Evolutionary conservation across 352 stramenopile genomes (phyloP).

Genomic region (Aphanomyces cochlioides): DNA sequence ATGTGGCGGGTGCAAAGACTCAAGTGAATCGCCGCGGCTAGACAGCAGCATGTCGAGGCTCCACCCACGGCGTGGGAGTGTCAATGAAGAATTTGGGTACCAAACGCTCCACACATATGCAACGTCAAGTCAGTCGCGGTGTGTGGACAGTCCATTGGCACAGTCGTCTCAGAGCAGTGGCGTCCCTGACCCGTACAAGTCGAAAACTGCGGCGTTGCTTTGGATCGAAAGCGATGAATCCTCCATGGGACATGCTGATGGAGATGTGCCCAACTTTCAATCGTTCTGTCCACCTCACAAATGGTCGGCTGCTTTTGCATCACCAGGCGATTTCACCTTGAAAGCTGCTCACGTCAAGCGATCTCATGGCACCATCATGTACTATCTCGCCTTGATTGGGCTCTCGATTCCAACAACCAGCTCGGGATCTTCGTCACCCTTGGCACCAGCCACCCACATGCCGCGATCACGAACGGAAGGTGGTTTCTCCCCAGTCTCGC

Average conservation of each 20-base stretch:
- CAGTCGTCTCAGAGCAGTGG: background rate
- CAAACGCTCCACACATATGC: slow-evolving; percentile 18
- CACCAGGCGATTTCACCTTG: slow-evolving; percentile 71
- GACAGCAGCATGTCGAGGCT: background rate
- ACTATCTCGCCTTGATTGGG: slow-evolving; percentile 3
- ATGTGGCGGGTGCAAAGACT: slow-evolving; percentile 12
- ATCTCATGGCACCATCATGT: background rate
- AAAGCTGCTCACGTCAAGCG: slow-evolving; percentile 54
- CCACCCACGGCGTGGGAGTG: background rate
- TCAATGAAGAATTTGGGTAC: slow-evolving; percentile 19
- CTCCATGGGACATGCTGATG: slow-evolving; percentile 50
- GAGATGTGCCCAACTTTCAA: slow-evolving; percentile 59
- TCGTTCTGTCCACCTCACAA: slow-evolving; percentile 56
- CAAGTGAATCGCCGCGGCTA: slow-evolving; percentile 2
- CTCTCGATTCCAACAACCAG: background rate
- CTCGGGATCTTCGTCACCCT: background rate
- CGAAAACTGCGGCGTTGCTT: background rate
- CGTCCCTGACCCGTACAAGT: slow-evolving; percentile 8
- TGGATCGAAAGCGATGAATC: slow-evolving; percentile 46
- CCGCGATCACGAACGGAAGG: background rate
- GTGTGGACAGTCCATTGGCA: no score
- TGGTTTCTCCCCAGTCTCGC: slow-evolving; percentile 9
- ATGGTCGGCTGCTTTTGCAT: slow-evolving; percentile 73
- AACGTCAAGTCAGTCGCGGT: background rate
- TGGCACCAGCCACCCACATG: background rate